Percentiles rank a stretch among this genome's conserved stretches.
phyloP scores from a whole-genome alignment of 75 land plant genomes.

The Isoetes taiwanensis region DNA sequence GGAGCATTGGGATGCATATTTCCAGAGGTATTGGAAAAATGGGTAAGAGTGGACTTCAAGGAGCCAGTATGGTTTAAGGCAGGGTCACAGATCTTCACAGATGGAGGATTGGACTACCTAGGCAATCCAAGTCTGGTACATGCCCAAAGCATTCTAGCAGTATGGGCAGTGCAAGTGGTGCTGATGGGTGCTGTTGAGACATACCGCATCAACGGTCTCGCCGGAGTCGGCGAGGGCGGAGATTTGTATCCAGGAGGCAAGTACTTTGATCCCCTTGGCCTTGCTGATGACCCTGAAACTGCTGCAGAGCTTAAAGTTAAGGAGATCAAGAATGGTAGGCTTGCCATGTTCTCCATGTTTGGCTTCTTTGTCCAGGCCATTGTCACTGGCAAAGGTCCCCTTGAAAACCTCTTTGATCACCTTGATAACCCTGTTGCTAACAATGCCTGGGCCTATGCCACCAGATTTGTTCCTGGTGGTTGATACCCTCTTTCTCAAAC shows the following conservation, averaged over 20 bases:
- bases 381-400: conserved; percentile 73
- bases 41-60: conserved; percentile 67
- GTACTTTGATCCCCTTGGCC: conserved; percentile 71
- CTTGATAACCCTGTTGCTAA: conserved; percentile 75
- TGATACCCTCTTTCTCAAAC: too few species aligned
- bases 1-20: conserved; percentile 87
- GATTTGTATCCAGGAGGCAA: conserved; percentile 78
- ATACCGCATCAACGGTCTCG: conserved; percentile 66
- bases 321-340: conserved; percentile 79
- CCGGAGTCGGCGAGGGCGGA: conserved; percentile 68
- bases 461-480: conserved; percentile 52
- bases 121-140: conserved; percentile 90
- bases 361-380: conserved; percentile 89
- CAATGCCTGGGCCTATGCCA: conserved; percentile 87
- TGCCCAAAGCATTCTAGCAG: conserved; percentile 90
- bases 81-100: conserved; percentile 87
- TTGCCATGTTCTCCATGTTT: conserved; percentile 88
- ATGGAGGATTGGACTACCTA: conserved; percentile 88
- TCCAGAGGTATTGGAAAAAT: conserved; percentile 72
- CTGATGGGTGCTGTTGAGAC: conserved; percentile 89
- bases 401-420: conserved; percentile 80
- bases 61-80: conserved; percentile 97
- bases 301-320: conserved; percentile 83
- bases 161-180: conserved; percentile 65
- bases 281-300: conserved; percentile 80